Percentiles rank a stretch among this genome's conserved stretches.
Evolutionary conservation across 225 moss, liverwort and hornwort genomes (phyloP).

Genomic region (Antitrichia curtipendula): DNA sequence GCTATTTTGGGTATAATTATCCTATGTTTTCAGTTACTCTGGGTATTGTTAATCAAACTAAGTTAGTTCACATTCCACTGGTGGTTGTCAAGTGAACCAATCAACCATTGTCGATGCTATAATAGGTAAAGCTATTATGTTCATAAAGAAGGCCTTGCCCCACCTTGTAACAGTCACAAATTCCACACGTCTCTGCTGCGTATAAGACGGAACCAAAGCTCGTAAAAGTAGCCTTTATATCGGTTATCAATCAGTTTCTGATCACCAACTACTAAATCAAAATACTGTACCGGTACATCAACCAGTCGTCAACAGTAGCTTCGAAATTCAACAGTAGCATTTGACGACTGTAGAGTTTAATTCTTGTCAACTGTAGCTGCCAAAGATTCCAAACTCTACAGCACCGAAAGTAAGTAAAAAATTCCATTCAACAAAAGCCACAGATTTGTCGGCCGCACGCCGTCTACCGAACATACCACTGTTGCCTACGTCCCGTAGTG

Average conservation of each 20-base stretch:
- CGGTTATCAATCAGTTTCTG: too few relatives aligned
- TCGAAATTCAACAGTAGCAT: neutral
- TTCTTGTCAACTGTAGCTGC: neutral
- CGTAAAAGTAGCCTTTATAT: neutral
- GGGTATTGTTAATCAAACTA: accelerated
- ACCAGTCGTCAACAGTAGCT: neutral
- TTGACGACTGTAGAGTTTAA: neutral
- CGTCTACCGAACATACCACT: too few relatives aligned
- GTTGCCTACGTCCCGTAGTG: neutral
- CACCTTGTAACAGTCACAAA: neutral
- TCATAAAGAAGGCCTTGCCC: neutral
- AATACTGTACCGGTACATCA: neutral
- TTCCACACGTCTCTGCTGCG: neutral
- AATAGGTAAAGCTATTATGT: too few relatives aligned
- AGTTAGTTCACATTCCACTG: too few relatives aligned
- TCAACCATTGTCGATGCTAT: too few relatives aligned
- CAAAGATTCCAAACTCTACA: neutral
- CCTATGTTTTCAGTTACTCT: neutral
- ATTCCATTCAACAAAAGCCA: neutral
- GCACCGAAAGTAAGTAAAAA: neutral
- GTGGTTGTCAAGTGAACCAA: too few relatives aligned
- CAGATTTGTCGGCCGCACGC: neutral
- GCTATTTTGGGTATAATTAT: neutral
- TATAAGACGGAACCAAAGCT: neutral
- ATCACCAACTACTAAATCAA: too few relatives aligned